phyloP scores from a whole-genome alignment of 768 basidiomycete genomes.

The Calocera cornea region DNA sequence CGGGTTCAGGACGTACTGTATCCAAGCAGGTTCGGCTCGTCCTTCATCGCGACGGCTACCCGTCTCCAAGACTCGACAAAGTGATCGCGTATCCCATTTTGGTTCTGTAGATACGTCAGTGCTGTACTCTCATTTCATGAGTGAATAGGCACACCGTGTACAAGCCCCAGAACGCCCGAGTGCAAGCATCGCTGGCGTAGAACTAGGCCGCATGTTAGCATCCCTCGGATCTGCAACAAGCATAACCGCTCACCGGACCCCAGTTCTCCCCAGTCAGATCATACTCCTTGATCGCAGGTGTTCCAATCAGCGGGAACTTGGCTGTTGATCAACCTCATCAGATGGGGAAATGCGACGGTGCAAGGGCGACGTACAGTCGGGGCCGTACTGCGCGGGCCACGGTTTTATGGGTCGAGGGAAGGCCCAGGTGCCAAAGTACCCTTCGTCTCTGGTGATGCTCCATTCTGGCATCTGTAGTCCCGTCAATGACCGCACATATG shows the following conservation, averaged over 20 bases:
- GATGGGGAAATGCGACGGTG: not conserved
- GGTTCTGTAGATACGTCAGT: not conserved
- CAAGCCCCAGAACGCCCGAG: not conserved
- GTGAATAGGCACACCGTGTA: not conserved
- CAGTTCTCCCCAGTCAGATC: constrained; percentile 1
- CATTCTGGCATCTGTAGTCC: not conserved
- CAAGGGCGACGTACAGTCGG: not conserved
- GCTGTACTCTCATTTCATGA: no score
- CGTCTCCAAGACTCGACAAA: not conserved
- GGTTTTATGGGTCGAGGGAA: not conserved
- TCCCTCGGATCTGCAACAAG: no score
- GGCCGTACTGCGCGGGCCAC: not conserved
- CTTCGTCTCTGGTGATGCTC: not conserved
- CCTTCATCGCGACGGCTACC: not conserved
- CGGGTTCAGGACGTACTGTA: not conserved
- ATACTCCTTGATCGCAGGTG: not conserved
- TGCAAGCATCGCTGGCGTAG: constrained; percentile 1
- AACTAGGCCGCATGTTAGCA: not conserved
- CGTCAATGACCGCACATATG: not conserved
- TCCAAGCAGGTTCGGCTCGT: not conserved
- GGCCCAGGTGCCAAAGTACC: not conserved
- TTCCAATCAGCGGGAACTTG: not conserved
- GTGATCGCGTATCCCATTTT: not conserved
- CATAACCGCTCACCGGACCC: not conserved
- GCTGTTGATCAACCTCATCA: not conserved